A percentile compares a stretch with the other conserved stretches of the same genome.
These are phyloP conservation scores for Agrocybe pediades DNA, from an alignment of 768 basidiomycete genomes.

Conservation along the genomic window DNA sequence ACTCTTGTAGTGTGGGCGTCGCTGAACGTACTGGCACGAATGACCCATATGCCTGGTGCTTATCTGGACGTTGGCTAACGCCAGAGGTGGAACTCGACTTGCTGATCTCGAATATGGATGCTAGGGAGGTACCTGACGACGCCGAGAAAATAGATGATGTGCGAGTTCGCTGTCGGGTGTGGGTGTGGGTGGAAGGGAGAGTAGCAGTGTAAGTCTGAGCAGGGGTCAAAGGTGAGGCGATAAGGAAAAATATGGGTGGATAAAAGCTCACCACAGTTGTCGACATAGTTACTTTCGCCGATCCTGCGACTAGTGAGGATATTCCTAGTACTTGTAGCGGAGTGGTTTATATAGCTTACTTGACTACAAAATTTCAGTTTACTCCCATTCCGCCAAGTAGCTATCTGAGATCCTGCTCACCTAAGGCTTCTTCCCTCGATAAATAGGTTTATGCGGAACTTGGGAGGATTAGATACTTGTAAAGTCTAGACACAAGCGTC, in stretches of 20 bases:
- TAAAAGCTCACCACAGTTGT: background rate
- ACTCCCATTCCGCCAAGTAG: background rate
- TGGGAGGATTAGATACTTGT: too few species aligned
- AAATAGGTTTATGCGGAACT: background rate
- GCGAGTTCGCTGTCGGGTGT: constrained; percentile 20
- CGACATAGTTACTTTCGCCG: background rate
- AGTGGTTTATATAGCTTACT: background rate
- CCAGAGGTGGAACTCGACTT: constrained; percentile 23
- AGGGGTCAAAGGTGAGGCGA: background rate
- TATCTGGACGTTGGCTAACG: constrained; percentile 20
- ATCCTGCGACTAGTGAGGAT: background rate
- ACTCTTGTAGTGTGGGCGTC: constrained; percentile 18
- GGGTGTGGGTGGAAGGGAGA: constrained; percentile 3
- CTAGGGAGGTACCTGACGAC: constrained; percentile 21
- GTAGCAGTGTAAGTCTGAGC: background rate
- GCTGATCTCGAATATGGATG: constrained; percentile 22
- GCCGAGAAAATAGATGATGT: constrained; percentile 29
- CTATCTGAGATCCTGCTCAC: background rate
- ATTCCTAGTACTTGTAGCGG: background rate
- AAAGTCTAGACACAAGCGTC: background rate
- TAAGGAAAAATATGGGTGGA: background rate
- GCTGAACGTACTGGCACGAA: constrained; percentile 31
- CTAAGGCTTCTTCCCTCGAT: background rate
- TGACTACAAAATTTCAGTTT: background rate
- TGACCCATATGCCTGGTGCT: constrained; percentile 26